Percentiles rank a stretch among this genome's conserved stretches.
phyloP scores from a whole-genome alignment of 2,329 filamentous ascomycete species.

The Gaeumannomyces sp. region DNA sequence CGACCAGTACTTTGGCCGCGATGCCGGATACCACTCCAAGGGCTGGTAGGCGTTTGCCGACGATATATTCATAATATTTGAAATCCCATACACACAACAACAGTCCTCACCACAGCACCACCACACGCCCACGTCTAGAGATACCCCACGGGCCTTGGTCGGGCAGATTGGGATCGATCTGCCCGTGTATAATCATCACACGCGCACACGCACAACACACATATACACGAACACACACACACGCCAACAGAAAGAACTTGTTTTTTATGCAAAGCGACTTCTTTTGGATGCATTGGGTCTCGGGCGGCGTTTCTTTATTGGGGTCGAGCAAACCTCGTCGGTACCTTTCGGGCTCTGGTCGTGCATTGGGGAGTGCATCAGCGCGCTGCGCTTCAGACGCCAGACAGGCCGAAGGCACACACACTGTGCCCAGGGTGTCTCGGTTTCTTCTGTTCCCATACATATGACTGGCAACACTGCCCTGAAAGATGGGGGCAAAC shows the following conservation, averaged over 20 bases:
- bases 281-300: slow-evolving; percentile 5
- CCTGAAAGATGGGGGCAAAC: slow-evolving; percentile 2
- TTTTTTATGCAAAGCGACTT: slow-evolving; percentile 5
- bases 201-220: not conserved
- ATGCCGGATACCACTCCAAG: slow-evolving; percentile 79
- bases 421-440: slow-evolving; percentile 2
- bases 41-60: slow-evolving; percentile 59
- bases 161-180: slow-evolving; percentile 4
- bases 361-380: not conserved
- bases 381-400: not conserved
- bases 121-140: not conserved
- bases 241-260: not conserved
- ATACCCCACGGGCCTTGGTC: not conserved
- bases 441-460: not conserved
- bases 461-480: slow-evolving; percentile 9
- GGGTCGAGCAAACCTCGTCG: not conserved
- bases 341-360: not conserved
- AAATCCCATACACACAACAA: not conserved
- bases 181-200: slow-evolving; percentile 5
- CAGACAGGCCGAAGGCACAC: not conserved
- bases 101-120: not conserved
- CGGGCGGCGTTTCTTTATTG: slow-evolving; percentile 2
- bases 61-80: not conserved
- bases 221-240: not conserved
- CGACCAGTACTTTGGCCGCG: slow-evolving; percentile 82